Evolutionary conservation across 495 filamentous ascomycete species (phyloP), one percentile per base, ranked within the genome.

Genomic region (Tricharina praecox): DNA sequence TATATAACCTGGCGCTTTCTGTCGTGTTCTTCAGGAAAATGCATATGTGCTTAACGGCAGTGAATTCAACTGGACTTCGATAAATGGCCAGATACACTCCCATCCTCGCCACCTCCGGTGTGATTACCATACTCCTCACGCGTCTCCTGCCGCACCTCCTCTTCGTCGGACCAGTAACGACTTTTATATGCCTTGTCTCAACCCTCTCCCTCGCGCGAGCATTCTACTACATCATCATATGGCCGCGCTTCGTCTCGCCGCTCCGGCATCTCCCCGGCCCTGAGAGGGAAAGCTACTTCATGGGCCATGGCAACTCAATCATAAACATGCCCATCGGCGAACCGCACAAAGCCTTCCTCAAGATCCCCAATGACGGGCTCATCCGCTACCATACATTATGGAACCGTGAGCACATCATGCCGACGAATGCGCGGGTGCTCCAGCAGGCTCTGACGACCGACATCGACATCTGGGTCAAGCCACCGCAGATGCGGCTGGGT

Each of bases 351-450:
- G 47, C 20, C 37, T 59, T 72, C 85, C 71, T 79, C 36, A 73
- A 66, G 0, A 67, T 93, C 24, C 81, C 83, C n/a, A 87, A 95
- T 52, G 73, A 88, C 37, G 87, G 87, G 7, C 60, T 94, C n/a
- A 82, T 96, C 38, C 72, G 77, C 23, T 88, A 93, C 59, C 67
- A 73, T 10, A 72, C 70, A 13, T 45, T 78, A 3, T 75, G 79
- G 50, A 88, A 32, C 28, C 48, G 67, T 4, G 83, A 93, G 56
- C 70, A 85, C 33, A 54, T 93, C 3, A 52, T 87, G 1, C 51
- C 79, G 19, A 79, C 75, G 0, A 72, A 64, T 4, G 71, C 83
- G 2, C 80, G 85, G 55, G 73, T 70, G 0, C 62, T 85, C 9
- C 67, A 70, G 4, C 82, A 88, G 52, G 65, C 30, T 9, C 52